Evolutionary conservation across 441 rosid species (phyloP), one percentile per base, ranked within the genome.

Genomic region (Macaranga tanarius): DNA sequence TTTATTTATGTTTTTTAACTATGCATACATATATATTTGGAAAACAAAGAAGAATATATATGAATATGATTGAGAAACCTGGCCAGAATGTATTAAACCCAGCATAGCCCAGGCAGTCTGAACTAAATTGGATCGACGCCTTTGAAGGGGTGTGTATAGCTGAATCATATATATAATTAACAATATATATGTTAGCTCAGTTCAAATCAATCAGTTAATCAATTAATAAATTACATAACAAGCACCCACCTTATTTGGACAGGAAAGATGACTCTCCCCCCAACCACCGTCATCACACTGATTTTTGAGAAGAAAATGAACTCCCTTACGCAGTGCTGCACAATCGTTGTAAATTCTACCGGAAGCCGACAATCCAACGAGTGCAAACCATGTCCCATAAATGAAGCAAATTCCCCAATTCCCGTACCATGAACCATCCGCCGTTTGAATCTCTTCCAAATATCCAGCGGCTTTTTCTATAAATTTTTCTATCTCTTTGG

Each of bases 361-460:
- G 22, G 84, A 86, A 8, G 86, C 85, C 31, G 80, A 81, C 34
- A 92, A 79, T 0, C 88, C 94, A 56, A 72, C 80, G 17, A 90
- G 88, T 9, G 86, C 91, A 70, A 90, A 90, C 92, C 94, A 88
- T 23, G 90, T 78, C 23, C 87, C 91, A 67, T 88, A 92, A 1
- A 84, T 82, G 86, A 86, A 92, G 79, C 95, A 90, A 0, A 92
- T 83, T 67, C 93, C 96, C 97, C 97, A 92, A 11, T 80, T 81
- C 51, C 96, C 91, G n/a, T 84, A 84, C 92, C 96, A 90, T 45
- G 93, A 87, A 25, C 93, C 93, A 54, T 89, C 93, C 0, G 84
- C 71, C 73, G 72, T 82, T 75, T 90, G 93, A 54, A 73, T 74
- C 34, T 52, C 73, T 82, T 83, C 79, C 13, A 90, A 63, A 62